A percentile compares a stretch with the other conserved stretches of the same genome.
phyloP scores from a whole-genome alignment of 768 basidiomycete species.

The Tulasnella sp. region DNA sequence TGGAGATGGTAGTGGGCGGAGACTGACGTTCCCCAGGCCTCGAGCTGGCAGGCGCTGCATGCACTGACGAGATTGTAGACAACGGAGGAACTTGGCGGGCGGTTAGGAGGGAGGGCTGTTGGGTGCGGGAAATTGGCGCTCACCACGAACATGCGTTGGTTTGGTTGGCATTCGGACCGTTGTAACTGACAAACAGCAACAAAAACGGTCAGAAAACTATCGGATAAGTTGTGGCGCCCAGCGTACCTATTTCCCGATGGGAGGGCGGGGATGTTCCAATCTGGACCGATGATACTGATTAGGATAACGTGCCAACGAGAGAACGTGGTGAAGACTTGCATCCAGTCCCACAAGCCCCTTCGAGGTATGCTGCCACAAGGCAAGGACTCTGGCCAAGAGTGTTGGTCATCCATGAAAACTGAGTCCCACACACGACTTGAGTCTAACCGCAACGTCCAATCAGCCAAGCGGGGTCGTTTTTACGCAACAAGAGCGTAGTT shows the following conservation, averaged over 20 bases:
- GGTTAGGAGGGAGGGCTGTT: background rate
- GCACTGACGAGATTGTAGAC: background rate
- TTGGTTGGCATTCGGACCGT: slow-evolving; percentile 3
- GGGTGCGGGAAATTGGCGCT: background rate
- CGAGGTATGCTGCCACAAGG: background rate
- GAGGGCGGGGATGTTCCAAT: slow-evolving; percentile 5
- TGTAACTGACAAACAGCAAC: background rate
- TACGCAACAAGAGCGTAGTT: too few relatives aligned
- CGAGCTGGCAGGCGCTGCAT: slow-evolving; percentile 2
- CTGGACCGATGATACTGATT: background rate
- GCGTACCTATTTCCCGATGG: background rate
- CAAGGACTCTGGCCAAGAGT: background rate
- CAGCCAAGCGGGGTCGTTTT: too few relatives aligned
- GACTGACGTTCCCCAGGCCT: slow-evolving; percentile 2
- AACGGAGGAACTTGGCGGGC: slow-evolving; percentile 3
- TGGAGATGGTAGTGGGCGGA: background rate
- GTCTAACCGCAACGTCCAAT: background rate
- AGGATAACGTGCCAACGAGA: background rate
- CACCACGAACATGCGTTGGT: slow-evolving; percentile 10
- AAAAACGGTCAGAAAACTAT: background rate
- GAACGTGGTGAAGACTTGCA: background rate
- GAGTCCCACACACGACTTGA: background rate
- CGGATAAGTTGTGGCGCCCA: background rate
- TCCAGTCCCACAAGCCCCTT: slow-evolving; percentile 8
- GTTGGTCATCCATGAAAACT: slow-evolving; percentile 7